Percentiles rank a stretch among this genome's conserved stretches.
Evolutionary conservation across 208 protist genomes (phyloP).

Genomic region (Acanthamoeba triangularis): DNA sequence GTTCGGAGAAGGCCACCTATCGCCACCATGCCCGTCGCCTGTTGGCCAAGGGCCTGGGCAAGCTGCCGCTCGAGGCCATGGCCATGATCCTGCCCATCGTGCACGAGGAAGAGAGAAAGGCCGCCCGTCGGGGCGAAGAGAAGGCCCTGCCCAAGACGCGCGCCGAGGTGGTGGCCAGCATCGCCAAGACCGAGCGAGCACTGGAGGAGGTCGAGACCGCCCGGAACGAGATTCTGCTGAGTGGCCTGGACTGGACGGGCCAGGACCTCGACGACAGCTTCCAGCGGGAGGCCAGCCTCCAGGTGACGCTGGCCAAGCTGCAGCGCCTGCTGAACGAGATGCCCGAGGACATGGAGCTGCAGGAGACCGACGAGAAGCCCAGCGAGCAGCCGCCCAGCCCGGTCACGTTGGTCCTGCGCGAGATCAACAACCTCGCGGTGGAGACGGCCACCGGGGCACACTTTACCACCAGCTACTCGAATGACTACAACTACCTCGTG

Average conservation of each 20-base stretch:
- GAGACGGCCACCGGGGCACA: slow-evolving; percentile 15
- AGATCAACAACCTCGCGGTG: slow-evolving; percentile 2
- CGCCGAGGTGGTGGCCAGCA: background rate
- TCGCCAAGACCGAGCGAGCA: background rate
- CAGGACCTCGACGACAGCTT: background rate
- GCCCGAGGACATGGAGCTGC: background rate
- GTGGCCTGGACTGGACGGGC: background rate
- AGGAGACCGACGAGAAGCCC: background rate
- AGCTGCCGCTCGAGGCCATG: background rate
- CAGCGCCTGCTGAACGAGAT: background rate
- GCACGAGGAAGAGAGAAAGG: background rate
- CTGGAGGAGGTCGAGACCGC: background rate
- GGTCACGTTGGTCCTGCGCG: background rate
- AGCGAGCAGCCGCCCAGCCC: background rate
- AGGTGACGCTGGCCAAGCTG: background rate
- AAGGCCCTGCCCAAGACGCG: slow-evolving; percentile 8
- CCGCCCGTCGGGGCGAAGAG: background rate
- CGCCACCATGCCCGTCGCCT: background rate
- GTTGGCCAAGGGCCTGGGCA: background rate
- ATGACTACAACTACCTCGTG: background rate
- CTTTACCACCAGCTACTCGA: background rate
- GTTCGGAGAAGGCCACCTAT: background rate
- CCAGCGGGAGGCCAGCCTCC: background rate
- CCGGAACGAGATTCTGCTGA: background rate
- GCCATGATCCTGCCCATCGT: background rate